These are phyloP conservation scores for Cyphellophora europaea DNA, from an alignment of 2,329 filamentous ascomycete genomes.

Conservation along the genomic window DNA sequence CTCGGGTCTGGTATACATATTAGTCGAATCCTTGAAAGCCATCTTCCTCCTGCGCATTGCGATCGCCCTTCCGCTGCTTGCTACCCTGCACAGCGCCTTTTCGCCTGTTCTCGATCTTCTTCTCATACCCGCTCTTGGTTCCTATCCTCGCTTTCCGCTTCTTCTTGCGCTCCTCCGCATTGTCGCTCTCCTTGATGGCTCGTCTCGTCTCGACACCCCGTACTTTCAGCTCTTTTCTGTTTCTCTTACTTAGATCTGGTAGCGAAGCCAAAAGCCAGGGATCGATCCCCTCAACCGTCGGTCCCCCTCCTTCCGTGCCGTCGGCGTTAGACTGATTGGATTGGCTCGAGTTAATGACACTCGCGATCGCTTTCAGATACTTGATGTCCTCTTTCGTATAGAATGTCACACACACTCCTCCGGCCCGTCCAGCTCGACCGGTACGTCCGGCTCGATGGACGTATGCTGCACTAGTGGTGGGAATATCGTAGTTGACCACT, in stretches of 20 bases:
- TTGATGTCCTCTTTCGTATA: conserved; percentile 94
- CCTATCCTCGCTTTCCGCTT: conserved; percentile 61
- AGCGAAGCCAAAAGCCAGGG: conserved; percentile 84
- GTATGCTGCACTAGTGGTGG: conserved; percentile 79
- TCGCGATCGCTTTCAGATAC: conserved; percentile 82
- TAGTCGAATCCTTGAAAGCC: conserved; percentile 30
- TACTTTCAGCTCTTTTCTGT: conserved; percentile 72
- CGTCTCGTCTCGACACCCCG: conserved; percentile 68
- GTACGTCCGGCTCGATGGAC: conserved; percentile 90
- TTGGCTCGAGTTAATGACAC: conserved; percentile 79
- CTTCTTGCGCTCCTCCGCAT: conserved; percentile 31
- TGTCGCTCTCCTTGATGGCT: conserved; percentile 26
- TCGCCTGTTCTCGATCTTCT: conserved; percentile 35
- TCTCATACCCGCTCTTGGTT: conserved; percentile 42
- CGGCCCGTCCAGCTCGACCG: conserved; percentile 75
- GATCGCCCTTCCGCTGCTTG: conserved; percentile 23
- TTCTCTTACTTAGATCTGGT: conserved; percentile 72
- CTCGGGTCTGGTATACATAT: too few relatives aligned
- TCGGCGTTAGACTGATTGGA: conserved; percentile 20
- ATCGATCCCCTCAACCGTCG: conserved; percentile 48
- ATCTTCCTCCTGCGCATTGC: conserved; percentile 22
- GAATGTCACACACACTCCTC: conserved; percentile 83
- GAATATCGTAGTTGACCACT: conserved; percentile 96
- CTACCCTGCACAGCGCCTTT: conserved; percentile 36
- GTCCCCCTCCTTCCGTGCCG: conserved; percentile 7